These are phyloP conservation scores for Cytospora chrysosperma DNA, from an alignment of 2,329 filamentous ascomycete species.

Conservation along the genomic window DNA sequence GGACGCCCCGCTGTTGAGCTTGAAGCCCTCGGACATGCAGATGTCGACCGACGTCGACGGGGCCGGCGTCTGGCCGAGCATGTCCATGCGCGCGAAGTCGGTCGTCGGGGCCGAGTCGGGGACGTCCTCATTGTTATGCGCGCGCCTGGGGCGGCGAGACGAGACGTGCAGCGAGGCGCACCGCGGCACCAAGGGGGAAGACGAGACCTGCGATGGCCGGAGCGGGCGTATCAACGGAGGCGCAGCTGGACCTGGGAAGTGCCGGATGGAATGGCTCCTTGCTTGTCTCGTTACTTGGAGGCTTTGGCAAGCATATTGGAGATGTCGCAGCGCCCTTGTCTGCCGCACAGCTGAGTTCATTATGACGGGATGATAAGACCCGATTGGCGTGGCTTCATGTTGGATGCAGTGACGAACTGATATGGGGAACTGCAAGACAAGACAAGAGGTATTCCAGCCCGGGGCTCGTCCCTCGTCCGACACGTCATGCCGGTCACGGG, in stretches of 20 bases:
- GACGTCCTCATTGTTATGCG: slow-evolving; percentile 30
- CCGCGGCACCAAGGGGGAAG: background rate
- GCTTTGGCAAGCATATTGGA: background rate
- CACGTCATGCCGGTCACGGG: slow-evolving; percentile 22
- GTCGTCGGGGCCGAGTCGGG: slow-evolving; percentile 41
- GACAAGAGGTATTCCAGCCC: background rate
- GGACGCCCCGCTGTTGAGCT: slow-evolving; percentile 75
- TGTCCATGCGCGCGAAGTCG: slow-evolving; percentile 74
- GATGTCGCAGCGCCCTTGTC: slow-evolving; percentile 3
- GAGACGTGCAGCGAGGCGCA: slow-evolving; percentile 21
- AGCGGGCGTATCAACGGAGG: slow-evolving; percentile 1
- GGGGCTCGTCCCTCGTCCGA: slow-evolving; percentile 6
- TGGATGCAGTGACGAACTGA: slow-evolving; percentile 14
- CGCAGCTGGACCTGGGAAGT: slow-evolving; percentile 22
- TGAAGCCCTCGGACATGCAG: slow-evolving; percentile 80
- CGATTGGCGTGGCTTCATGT: slow-evolving; percentile 3
- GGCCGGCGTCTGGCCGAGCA: slow-evolving; percentile 70
- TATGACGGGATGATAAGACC: background rate
- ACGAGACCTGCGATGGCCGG: background rate
- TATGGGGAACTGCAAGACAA: background rate
- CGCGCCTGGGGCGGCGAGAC: background rate
- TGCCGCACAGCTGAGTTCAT: slow-evolving; percentile 16
- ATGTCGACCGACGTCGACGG: slow-evolving; percentile 83
- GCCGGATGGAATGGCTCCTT: background rate
- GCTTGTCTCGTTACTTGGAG: slow-evolving; percentile 1